Percentiles rank a stretch among this genome's conserved stretches.
These are phyloP conservation scores for Melampsora americana DNA, from an alignment of 1,284 basidiomycete genomes.

Conservation along the genomic window DNA sequence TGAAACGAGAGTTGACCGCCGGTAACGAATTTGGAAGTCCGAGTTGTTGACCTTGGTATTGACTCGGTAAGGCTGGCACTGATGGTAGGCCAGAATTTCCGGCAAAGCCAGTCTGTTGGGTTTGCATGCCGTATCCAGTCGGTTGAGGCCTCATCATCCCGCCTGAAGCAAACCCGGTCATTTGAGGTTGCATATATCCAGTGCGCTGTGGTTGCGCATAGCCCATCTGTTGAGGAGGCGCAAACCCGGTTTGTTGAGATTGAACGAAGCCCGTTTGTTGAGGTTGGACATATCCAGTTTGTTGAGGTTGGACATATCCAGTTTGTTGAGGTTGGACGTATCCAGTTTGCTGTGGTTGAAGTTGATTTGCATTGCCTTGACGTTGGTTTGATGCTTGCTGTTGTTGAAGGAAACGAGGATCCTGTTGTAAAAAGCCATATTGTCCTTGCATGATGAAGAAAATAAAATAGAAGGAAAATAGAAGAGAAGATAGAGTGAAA, in stretches of 20 bases:
- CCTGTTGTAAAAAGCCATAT: conserved; percentile 44
- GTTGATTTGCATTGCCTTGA: conserved; percentile 18
- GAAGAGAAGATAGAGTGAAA: background rate
- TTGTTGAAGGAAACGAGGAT: conserved; percentile 44
- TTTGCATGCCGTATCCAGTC: conserved; percentile 38
- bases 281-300: conserved; percentile 21
- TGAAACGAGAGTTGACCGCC: conserved; percentile 20
- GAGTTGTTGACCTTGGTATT: conserved; percentile 25
- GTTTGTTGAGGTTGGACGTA: conserved; percentile 35
- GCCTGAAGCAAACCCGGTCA: conserved; percentile 33
- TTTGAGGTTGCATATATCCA: conserved; percentile 22
- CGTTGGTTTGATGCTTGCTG: conserved; percentile 19
- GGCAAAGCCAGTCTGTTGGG: conserved; percentile 38
- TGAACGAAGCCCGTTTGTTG: conserved; percentile 30
- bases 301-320: conserved; percentile 36
- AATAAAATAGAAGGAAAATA: background rate
- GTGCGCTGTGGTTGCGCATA: background rate
- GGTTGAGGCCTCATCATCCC: conserved; percentile 19
- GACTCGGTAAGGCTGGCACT: conserved; percentile 12
- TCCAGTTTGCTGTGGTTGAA: conserved; percentile 30
- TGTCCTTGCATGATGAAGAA: conserved; percentile 35
- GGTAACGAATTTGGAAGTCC: conserved; percentile 14
- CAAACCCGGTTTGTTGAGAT: conserved; percentile 31
- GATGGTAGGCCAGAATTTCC: background rate
- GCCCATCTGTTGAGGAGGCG: background rate